Evolutionary conservation across 2,329 filamentous ascomycete species (phyloP).

Genomic region (Pyrenochaeta sp.): DNA sequence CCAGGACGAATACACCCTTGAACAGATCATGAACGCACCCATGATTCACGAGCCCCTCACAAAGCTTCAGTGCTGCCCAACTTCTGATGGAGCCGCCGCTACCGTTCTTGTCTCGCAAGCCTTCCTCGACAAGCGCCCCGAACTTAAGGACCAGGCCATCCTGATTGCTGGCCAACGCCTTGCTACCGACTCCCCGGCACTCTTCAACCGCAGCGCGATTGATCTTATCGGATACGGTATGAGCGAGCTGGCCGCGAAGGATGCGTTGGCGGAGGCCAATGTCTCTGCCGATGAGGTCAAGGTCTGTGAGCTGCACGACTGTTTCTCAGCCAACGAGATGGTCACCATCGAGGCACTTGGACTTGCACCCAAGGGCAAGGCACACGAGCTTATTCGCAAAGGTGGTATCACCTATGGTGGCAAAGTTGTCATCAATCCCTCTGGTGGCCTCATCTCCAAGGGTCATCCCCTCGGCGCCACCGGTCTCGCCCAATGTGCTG

Average conservation of each 20-base stretch:
- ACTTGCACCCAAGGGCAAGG: slow-evolving; percentile 78
- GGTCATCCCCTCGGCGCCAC: slow-evolving; percentile 94
- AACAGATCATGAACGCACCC: slow-evolving; percentile 78
- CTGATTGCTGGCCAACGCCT: slow-evolving; percentile 88
- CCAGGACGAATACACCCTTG: slow-evolving; percentile 86
- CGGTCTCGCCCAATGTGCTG: slow-evolving; percentile 93
- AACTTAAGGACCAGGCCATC: slow-evolving; percentile 83
- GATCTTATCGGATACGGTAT: slow-evolving; percentile 91
- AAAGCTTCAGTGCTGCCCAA: slow-evolving; percentile 98
- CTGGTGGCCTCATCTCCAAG: slow-evolving; percentile 93
- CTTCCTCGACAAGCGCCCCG: slow-evolving; percentile 85
- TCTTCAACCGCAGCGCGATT: slow-evolving; percentile 83
- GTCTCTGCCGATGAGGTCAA: slow-evolving; percentile 73
- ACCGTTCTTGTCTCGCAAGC: slow-evolving; percentile 87
- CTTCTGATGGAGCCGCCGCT: slow-evolving; percentile 89
- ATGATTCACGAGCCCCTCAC: slow-evolving; percentile 89
- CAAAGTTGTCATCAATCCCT: slow-evolving; percentile 86
- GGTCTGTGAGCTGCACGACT: slow-evolving; percentile 94
- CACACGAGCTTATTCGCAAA: slow-evolving; percentile 85
- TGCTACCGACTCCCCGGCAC: slow-evolving; percentile 80
- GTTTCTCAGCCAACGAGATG: slow-evolving; percentile 96
- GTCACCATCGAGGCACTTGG: slow-evolving; percentile 87
- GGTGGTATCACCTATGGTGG: slow-evolving; percentile 94
- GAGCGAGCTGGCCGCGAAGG: slow-evolving; percentile 73
- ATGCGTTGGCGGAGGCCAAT: slow-evolving; percentile 78